These are phyloP conservation scores for Fagopyrum tataricum DNA, from an alignment of 148 eudicot genomes.

Conservation along the genomic window DNA sequence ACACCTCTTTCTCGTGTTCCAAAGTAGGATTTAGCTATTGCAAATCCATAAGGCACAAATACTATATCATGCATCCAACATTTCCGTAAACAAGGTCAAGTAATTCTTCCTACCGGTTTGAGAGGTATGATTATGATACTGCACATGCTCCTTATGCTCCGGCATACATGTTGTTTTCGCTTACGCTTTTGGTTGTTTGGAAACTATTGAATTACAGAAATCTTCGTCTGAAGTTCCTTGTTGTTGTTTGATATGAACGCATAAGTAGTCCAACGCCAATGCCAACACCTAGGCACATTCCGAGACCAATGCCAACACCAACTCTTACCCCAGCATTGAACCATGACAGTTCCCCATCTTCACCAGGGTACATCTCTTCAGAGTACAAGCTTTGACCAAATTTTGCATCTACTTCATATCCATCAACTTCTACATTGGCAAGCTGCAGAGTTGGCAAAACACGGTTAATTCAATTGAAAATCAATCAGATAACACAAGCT, in stretches of 20 bases:
- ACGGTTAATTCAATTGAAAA: not conserved
- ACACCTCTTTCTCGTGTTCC: not conserved
- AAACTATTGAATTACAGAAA: conserved; percentile 12
- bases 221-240: conserved; percentile 22
- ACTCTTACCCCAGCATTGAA: conserved; percentile 31
- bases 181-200: not conserved
- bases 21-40: not conserved
- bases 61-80: not conserved
- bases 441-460: conserved; percentile 11
- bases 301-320: conserved; percentile 29
- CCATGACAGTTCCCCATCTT: conserved; percentile 27
- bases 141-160: not conserved
- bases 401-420: conserved; percentile 20
- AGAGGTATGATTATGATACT: not conserved
- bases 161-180: not conserved
- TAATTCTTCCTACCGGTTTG: not conserved
- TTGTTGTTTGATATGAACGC: conserved; percentile 30
- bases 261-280: conserved; percentile 26
- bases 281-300: conserved; percentile 29
- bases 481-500: not conserved
- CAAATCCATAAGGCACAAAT: not conserved
- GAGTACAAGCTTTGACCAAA: conserved; percentile 18
- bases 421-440: conserved; percentile 18
- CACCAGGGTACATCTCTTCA: conserved; percentile 25
- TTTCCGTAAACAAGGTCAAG: not conserved